Conservation (phyloP, 352 stramenopile species). For the Pythium plurisporium region DNA sequence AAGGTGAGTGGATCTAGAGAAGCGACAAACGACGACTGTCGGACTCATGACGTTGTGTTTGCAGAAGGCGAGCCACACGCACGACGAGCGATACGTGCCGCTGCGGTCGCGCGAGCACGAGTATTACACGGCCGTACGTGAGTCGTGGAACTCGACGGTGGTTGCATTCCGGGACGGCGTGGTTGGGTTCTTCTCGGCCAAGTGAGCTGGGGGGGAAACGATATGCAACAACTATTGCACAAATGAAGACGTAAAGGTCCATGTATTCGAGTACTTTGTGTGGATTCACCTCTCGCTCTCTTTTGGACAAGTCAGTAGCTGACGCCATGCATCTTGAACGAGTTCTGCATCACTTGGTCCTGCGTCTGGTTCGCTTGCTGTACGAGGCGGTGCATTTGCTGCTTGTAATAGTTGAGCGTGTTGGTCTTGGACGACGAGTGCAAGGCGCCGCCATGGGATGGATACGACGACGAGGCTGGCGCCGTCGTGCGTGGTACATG, state of each 20-base stretch:
- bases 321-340: constrained; percentile 17
- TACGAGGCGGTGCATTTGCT: constrained; percentile 68
- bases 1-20: constrained; percentile 31
- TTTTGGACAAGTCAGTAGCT: constrained; percentile 10
- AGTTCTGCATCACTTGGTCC: constrained; percentile 51
- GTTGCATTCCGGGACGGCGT: constrained; percentile 53
- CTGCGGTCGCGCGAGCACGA: constrained; percentile 72
- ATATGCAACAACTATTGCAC: not conserved
- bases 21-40: too few relatives aligned
- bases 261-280: not conserved
- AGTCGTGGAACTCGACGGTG: constrained; percentile 71
- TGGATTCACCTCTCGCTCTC: not conserved
- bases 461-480: not conserved
- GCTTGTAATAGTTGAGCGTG: constrained; percentile 47
- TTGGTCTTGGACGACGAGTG: constrained; percentile 4
- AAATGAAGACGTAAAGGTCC: not conserved
- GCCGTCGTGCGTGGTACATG: not conserved
- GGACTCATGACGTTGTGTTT: too few relatives aligned
- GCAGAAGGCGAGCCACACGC: constrained; percentile 14
- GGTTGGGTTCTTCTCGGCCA: constrained; percentile 48
- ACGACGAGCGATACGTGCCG: constrained; percentile 53
- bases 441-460: constrained; percentile 1
- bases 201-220: constrained; percentile 10
- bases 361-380: constrained; percentile 66
- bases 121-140: constrained; percentile 73